Evolutionary conservation across 164 flowering plant species (phyloP).

Genomic region (Chimonanthus praecox): DNA sequence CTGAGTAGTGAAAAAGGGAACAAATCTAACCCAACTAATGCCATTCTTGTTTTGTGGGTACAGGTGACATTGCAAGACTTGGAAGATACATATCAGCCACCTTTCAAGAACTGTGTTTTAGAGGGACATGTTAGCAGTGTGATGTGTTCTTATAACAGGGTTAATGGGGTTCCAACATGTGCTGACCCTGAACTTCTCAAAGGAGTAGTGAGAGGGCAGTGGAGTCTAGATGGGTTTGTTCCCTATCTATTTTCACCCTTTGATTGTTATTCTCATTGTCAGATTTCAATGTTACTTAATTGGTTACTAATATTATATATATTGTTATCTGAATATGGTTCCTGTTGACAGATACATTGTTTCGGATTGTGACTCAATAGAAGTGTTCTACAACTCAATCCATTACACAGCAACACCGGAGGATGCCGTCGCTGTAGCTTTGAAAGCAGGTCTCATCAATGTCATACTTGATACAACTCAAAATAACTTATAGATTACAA

Average conservation of each 20-base stretch:
- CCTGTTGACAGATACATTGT: slow-evolving; percentile 49
- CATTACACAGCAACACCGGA: slow-evolving; percentile 53
- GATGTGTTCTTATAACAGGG: slow-evolving; percentile 72
- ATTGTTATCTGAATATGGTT: not conserved
- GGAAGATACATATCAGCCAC: slow-evolving; percentile 59
- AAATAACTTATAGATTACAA: too few species aligned
- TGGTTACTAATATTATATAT: too few species aligned
- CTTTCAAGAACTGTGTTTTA: slow-evolving; percentile 58
- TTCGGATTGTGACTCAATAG: slow-evolving; percentile 67
- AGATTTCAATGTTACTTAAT: too few species aligned
- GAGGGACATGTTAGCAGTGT: slow-evolving; percentile 65
- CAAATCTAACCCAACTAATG: too few species aligned
- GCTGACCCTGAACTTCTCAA: slow-evolving; percentile 54
- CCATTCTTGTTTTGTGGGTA: slow-evolving; percentile 2
- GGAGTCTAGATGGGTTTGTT: slow-evolving; percentile 64
- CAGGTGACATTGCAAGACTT: slow-evolving; percentile 64
- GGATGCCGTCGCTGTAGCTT: slow-evolving; percentile 54
- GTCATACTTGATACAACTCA: too few species aligned
- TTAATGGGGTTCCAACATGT: slow-evolving; percentile 64
- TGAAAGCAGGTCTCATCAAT: slow-evolving; percentile 51
- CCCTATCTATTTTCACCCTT: not conserved
- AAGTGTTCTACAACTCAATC: slow-evolving; percentile 26
- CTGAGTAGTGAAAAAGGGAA: too few species aligned
- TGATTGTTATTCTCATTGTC: not conserved
- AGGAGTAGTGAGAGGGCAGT: slow-evolving; percentile 42